A percentile compares a stretch with the other conserved stretches of the same genome.
Evolutionary conservation across 306 rosid genomes (phyloP).

Genomic region (Arachis hypogaea): DNA sequence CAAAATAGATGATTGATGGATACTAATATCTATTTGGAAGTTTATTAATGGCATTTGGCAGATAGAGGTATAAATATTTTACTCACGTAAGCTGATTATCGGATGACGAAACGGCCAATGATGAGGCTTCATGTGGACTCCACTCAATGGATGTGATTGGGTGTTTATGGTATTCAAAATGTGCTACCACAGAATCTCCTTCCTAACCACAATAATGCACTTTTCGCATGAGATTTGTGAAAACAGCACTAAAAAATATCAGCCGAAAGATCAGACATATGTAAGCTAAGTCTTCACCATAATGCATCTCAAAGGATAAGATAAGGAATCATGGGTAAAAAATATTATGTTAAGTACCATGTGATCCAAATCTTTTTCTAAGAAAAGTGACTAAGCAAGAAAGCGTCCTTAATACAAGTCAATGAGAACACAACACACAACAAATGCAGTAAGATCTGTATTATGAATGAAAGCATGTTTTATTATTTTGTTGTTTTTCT

Average conservation of each 20-base stretch:
- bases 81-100: constrained; percentile 97
- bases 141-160: constrained; percentile 95
- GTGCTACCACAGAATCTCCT: constrained; percentile 84
- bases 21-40: constrained; percentile 10
- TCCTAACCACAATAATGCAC: constrained; percentile 53
- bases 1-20: background rate
- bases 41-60: background rate
- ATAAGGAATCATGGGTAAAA: background rate
- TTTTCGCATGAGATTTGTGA: constrained; percentile 29
- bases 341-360: too few relatives aligned
- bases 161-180: constrained; percentile 82
- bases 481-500: background rate
- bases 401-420: too few relatives aligned
- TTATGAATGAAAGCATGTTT: constrained; percentile 17
- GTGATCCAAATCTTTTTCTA: too few relatives aligned
- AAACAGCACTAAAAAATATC: constrained; percentile 2
- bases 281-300: constrained; percentile 22
- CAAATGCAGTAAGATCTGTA: background rate
- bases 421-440: background rate
- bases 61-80: background rate
- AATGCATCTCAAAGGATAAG: constrained; percentile 9
- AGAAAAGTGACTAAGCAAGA: too few relatives aligned
- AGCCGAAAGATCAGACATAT: constrained; percentile 15
- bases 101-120: constrained; percentile 84
- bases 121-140: constrained; percentile 94